Evolutionary conservation across 225 moss, liverwort and hornwort species (phyloP).

Genomic region (Marchantia paleacea): DNA sequence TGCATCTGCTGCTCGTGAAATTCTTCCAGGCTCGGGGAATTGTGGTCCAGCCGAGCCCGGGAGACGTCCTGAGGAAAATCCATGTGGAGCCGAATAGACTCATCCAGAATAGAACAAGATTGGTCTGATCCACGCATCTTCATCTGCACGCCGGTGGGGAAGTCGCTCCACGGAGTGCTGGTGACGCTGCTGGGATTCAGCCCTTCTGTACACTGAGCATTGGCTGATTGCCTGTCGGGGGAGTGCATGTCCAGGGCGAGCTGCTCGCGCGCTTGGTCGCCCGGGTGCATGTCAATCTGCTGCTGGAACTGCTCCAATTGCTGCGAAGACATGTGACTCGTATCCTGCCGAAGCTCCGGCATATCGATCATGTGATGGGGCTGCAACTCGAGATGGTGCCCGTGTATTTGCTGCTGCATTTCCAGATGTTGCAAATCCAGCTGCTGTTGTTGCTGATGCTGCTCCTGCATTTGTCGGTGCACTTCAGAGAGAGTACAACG

Average conservation of each 20-base stretch:
- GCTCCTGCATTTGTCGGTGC: slow-evolving; percentile 55
- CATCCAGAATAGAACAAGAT: slow-evolving; percentile 7
- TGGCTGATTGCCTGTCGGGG: slow-evolving; percentile 8
- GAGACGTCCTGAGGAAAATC: slow-evolving; percentile 8
- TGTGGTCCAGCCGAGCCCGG: slow-evolving; percentile 11
- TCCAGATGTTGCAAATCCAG: slow-evolving; percentile 52
- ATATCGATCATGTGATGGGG: slow-evolving; percentile 58
- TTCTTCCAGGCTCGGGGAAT: slow-evolving; percentile 6
- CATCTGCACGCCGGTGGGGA: not conserved
- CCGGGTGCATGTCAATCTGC: slow-evolving; percentile 5
- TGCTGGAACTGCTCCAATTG: slow-evolving; percentile 39
- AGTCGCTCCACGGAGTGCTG: not conserved
- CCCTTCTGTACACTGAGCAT: not conserved
- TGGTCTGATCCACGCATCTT: slow-evolving; percentile 14
- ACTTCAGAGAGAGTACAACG: slow-evolving; percentile 23
- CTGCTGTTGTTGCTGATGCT: slow-evolving; percentile 35
- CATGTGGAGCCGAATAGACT: slow-evolving; percentile 13
- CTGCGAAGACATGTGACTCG: slow-evolving; percentile 39
- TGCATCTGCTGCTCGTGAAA: slow-evolving; percentile 27
- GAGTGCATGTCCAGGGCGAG: not conserved
- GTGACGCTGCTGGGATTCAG: slow-evolving; percentile 1
- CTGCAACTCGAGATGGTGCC: slow-evolving; percentile 33
- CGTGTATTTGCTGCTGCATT: slow-evolving; percentile 15
- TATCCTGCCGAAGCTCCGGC: not conserved
- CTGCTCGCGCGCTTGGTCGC: not conserved